These are phyloP conservation scores for Hygrophoropsis aurantiaca DNA, from an alignment of 768 basidiomycete species.

Conservation along the genomic window DNA sequence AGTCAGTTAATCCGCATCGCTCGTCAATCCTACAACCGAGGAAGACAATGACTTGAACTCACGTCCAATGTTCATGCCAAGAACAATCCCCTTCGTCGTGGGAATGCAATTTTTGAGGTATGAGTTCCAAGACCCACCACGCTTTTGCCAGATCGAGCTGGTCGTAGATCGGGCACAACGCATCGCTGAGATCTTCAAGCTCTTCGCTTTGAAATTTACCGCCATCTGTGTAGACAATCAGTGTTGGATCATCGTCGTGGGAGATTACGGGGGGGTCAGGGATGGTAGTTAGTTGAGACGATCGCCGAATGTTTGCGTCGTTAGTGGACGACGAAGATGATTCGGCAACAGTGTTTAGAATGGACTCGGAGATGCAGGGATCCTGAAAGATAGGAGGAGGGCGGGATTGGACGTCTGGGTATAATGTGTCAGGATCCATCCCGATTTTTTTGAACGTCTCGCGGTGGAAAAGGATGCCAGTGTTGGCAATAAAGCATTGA, in stretches of 20 bases:
- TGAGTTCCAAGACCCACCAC: slow-evolving; percentile 71
- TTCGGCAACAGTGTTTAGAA: too few relatives aligned
- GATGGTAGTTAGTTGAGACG: too few relatives aligned
- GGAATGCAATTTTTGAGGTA: slow-evolving; percentile 37
- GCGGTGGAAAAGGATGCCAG: slow-evolving; percentile 58
- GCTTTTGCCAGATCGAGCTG: slow-evolving; percentile 42
- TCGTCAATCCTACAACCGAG: not conserved
- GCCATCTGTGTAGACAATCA: slow-evolving; percentile 18
- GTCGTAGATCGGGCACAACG: slow-evolving; percentile 52
- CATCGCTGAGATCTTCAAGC: slow-evolving; percentile 62
- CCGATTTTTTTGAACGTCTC: slow-evolving; percentile 43
- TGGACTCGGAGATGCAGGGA: slow-evolving; percentile 24
- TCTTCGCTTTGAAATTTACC: slow-evolving; percentile 45
- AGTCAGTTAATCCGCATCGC: too few relatives aligned
- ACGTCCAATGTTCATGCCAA: slow-evolving; percentile 18
- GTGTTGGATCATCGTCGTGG: slow-evolving; percentile 9
- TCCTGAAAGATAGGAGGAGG: slow-evolving; percentile 35
- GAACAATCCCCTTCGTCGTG: slow-evolving; percentile 21
- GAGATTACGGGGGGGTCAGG: too few relatives aligned
- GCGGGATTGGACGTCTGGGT: slow-evolving; percentile 42
- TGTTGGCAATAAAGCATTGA: slow-evolving; percentile 54
- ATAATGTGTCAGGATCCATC: slow-evolving; percentile 47
- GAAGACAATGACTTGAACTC: slow-evolving; percentile 2
- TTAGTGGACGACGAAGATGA: too few relatives aligned
- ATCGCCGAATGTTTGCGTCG: too few relatives aligned